These are phyloP conservation scores for Aspergillus caelatus DNA, from an alignment of 2,329 filamentous ascomycete genomes.

Conservation along the genomic window DNA sequence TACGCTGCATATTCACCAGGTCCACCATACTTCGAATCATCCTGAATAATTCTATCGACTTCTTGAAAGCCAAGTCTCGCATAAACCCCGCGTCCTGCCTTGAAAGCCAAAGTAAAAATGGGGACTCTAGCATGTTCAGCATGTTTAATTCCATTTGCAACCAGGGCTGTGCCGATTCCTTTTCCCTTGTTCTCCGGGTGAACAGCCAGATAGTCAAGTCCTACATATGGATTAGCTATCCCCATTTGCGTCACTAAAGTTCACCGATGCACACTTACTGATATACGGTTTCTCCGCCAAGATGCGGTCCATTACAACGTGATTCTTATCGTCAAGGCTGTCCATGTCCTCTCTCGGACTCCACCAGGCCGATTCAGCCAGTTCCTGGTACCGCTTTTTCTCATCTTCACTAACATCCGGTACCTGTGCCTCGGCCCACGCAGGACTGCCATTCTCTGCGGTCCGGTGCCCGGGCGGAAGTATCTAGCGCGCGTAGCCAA, in stretches of 20 bases:
- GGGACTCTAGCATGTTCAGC: background rate
- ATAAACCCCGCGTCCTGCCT: background rate
- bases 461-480: background rate
- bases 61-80: background rate
- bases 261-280: background rate
- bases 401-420: background rate
- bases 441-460: background rate
- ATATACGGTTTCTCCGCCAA: background rate
- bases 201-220: background rate
- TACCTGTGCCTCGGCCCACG: background rate
- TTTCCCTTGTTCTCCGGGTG: background rate
- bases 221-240: background rate
- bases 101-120: background rate
- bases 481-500: background rate
- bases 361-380: background rate
- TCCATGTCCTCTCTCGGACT: background rate
- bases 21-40: background rate
- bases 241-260: no score
- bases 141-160: background rate
- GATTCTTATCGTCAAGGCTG: background rate
- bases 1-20: background rate
- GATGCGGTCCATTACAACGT: background rate
- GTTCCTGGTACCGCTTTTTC: background rate
- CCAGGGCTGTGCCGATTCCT: background rate
- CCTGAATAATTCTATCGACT: background rate